A percentile compares a stretch with the other conserved stretches of the same genome.
These are phyloP conservation scores for Alisma plantagoaquatica DNA, from an alignment of 106 monocot species.

Conservation along the genomic window DNA sequence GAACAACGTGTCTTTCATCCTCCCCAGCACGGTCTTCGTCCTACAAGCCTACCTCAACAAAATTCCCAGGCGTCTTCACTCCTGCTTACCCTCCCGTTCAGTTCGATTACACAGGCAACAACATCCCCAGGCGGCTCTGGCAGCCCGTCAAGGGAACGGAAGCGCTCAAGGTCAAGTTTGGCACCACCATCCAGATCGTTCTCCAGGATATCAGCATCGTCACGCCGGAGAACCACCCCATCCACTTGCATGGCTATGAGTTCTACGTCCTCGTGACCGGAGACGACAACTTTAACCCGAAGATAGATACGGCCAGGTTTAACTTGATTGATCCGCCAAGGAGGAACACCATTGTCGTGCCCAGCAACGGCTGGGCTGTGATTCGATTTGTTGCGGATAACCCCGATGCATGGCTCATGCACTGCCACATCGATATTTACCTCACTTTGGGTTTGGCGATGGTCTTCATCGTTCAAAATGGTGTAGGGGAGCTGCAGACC, in stretches of 20 bases:
- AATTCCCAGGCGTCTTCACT: constrained; percentile 17
- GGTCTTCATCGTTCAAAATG: too few relatives aligned
- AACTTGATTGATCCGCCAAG: constrained; percentile 27
- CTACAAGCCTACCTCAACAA: constrained; percentile 24
- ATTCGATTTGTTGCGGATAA: too few relatives aligned
- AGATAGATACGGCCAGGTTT: constrained; percentile 16
- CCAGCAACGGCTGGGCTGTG: too few relatives aligned
- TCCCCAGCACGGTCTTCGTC: constrained; percentile 19
- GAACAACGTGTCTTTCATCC: too few relatives aligned
- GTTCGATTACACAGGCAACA: constrained; percentile 31
- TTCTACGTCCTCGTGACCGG: constrained; percentile 28
- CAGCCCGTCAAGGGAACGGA: constrained; percentile 21
- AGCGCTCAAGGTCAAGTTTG: constrained; percentile 21
- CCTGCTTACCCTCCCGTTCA: constrained; percentile 24
- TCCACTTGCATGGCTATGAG: constrained; percentile 28
- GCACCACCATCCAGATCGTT: constrained; percentile 23
- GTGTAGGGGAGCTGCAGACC: too few relatives aligned
- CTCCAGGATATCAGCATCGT: constrained; percentile 28
- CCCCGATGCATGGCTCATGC: too few relatives aligned
- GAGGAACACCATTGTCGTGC: too few relatives aligned
- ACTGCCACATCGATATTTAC: too few relatives aligned
- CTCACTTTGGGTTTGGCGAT: too few relatives aligned
- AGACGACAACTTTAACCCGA: constrained; percentile 23
- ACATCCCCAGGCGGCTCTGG: constrained; percentile 23
- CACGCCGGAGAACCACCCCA: too few relatives aligned